A percentile compares a stretch with the other conserved stretches of the same genome.
Conservation (phyloP, 495 filamentous ascomycete species). For the Xylaria telfairii region DNA sequence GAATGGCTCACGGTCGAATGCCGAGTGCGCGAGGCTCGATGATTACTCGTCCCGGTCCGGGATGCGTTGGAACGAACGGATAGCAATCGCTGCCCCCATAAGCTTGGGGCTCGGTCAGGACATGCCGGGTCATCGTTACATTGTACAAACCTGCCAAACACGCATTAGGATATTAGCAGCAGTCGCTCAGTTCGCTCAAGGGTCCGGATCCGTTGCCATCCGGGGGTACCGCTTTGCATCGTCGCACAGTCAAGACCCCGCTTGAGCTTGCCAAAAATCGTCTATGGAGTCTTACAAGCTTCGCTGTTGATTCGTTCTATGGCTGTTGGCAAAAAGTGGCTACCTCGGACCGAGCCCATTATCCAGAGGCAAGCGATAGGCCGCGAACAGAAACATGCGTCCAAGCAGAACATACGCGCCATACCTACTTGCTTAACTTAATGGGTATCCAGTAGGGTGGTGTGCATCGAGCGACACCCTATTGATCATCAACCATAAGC, state of each 20-base stretch:
- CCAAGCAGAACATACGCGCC: background rate
- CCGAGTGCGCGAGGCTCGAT: background rate
- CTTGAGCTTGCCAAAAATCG: constrained; percentile 8
- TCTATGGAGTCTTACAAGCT: constrained; percentile 5
- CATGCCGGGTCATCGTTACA: constrained; percentile 16
- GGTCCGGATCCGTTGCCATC: background rate
- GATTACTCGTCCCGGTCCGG: background rate
- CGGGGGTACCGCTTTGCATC: constrained; percentile 1
- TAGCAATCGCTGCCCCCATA: background rate
- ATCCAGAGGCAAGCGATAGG: background rate
- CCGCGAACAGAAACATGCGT: background rate
- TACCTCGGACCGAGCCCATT: background rate
- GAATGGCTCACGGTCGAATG: background rate
- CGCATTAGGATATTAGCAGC: constrained; percentile 14
- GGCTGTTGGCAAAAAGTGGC: background rate
- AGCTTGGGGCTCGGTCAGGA: background rate
- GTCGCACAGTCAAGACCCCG: constrained; percentile 22
- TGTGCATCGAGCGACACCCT: background rate
- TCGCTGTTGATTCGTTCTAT: constrained; percentile 3
- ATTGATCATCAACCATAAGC: background rate
- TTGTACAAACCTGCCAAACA: constrained; percentile 22
- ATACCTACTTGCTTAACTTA: background rate
- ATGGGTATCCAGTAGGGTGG: background rate
- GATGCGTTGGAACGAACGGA: background rate
- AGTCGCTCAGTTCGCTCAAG: background rate